Evolutionary conservation across 441 rosid species (phyloP), one percentile per base, ranked within the genome.

Genomic region (Sinapis alba): DNA sequence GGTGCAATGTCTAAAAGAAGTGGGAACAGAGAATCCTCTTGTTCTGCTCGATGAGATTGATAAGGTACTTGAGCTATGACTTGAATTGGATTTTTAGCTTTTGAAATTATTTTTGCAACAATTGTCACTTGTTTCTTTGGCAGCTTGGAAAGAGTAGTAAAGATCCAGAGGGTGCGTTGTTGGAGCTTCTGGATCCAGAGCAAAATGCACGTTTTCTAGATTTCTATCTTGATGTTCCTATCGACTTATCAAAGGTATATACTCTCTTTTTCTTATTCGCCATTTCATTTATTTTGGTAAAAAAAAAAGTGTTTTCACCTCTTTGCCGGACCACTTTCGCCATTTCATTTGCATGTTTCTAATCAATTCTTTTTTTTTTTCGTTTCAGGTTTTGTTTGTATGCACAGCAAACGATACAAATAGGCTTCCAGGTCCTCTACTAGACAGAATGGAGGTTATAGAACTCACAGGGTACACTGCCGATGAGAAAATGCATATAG

Each of bases 121-220:
- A 50, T 18, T 16, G 56, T 50, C 56, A 50, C 11, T 50, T 50
- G 23, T 1, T 50, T 50, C 23, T 16, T 18, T 50, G 56, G 56
- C 56, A 50, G 56, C 21, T 50, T 50, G 56, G 56, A 50, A 50
- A 50, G 23, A 16, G 4, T 8, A 50, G 11, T 16, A 50, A 3
- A 50, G 54, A 50, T 18, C 56, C 56, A 50, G 56, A 50, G 56
- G 56, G 56, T 50, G 56, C 56, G 56, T 50, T 50, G 56, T 50
- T 50, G 23, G 56, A 50, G 56, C 56, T 50, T 18, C 56, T 50
- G 21, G 56, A 50, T 18, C 56, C 56, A 50, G 5, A 50, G 56
- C 56, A 50, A 50, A 50, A 50, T 50, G 1, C 56, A 50, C 56
- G 7, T 7, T 50, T 50, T 50, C 56, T 50, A 16, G 56, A 50